Percentiles rank a stretch among this genome's conserved stretches.
These are phyloP conservation scores for Pelargonium citronellum DNA, from an alignment of 441 rosid genomes.

Conservation along the genomic window DNA sequence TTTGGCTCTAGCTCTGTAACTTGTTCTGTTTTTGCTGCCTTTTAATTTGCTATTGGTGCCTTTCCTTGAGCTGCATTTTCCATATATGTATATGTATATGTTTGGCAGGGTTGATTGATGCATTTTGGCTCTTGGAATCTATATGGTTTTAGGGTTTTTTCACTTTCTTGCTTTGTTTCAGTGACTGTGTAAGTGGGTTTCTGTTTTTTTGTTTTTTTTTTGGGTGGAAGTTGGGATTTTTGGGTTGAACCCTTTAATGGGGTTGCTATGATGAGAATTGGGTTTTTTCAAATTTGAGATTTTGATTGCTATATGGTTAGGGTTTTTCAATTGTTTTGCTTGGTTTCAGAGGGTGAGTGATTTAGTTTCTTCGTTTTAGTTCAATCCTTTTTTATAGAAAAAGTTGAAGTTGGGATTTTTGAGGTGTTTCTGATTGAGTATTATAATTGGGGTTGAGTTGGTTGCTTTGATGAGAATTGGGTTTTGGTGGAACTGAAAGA, in stretches of 20 bases:
- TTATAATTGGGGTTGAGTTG: slow-evolving; percentile 18
- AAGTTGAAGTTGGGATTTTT: neutral
- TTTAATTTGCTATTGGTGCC: neutral
- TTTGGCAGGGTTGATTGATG: neutral
- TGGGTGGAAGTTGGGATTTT: neutral
- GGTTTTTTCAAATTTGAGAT: neutral
- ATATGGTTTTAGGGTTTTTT: neutral
- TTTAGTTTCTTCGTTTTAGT: no score
- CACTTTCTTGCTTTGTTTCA: neutral
- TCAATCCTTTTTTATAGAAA: no score
- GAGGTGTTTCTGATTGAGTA: no score
- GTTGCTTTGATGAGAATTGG: slow-evolving; percentile 22
- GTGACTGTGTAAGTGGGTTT: neutral
- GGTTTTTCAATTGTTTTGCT: slow-evolving; percentile 8
- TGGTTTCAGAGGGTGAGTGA: no score
- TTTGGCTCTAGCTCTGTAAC: neutral
- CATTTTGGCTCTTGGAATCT: neutral
- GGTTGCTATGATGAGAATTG: slow-evolving; percentile 3
- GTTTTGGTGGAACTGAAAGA: slow-evolving; percentile 26
- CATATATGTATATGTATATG: neutral
- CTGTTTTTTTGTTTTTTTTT: neutral
- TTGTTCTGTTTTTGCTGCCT: neutral
- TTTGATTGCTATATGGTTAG: slow-evolving; percentile 14
- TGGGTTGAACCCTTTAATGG: neutral
- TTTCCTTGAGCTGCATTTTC: neutral